Evolutionary conservation across 2,329 filamentous ascomycete genomes (phyloP).

Genomic region (Coniochaeta ligniaria): DNA sequence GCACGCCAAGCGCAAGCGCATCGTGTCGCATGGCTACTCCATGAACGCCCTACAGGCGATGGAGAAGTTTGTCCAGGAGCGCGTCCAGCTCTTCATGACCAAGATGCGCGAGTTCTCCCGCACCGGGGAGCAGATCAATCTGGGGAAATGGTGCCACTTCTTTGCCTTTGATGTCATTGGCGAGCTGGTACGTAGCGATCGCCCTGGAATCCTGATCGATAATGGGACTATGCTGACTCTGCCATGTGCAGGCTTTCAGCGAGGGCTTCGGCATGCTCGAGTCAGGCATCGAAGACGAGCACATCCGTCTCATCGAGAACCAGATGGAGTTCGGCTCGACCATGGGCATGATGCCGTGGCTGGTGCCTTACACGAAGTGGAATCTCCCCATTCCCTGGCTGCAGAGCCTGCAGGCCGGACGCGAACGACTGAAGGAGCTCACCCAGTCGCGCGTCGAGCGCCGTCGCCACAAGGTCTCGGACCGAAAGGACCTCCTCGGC

Average conservation of each 20-base stretch:
- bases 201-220: background rate
- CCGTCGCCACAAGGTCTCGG: constrained; percentile 2
- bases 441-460: constrained; percentile 5
- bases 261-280: constrained; percentile 7
- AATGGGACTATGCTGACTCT: background rate
- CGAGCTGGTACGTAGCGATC: constrained; percentile 1
- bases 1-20: constrained; percentile 5
- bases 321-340: constrained; percentile 8
- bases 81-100: constrained; percentile 4
- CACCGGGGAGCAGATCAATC: constrained; percentile 1
- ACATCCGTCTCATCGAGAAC: constrained; percentile 5
- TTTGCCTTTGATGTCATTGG: constrained; percentile 7
- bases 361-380: constrained; percentile 4
- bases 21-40: constrained; percentile 6
- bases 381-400: constrained; percentile 5
- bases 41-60: constrained; percentile 6
- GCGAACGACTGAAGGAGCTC: constrained; percentile 6
- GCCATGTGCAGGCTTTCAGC: constrained; percentile 3
- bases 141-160: constrained; percentile 7
- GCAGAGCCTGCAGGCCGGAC: constrained; percentile 3
- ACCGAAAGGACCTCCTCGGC: constrained; percentile 5
- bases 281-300: constrained; percentile 5
- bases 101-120: constrained; percentile 4
- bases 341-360: constrained; percentile 4
- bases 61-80: constrained; percentile 5